Evolutionary conservation across 306 rosid species (phyloP).

Genomic region (Malus fusca): DNA sequence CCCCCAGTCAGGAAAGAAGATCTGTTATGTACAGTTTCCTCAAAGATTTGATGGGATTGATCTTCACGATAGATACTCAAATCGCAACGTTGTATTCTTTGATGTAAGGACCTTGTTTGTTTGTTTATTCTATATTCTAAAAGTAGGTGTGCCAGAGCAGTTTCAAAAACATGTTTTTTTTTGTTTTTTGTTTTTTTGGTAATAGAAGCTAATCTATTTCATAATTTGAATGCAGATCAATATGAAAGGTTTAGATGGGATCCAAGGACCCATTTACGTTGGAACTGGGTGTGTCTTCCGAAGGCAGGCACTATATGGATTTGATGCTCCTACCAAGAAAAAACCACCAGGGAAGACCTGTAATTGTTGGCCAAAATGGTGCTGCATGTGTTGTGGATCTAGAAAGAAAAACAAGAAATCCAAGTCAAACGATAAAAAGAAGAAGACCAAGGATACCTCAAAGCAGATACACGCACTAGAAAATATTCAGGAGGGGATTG

Average conservation of each 20-base stretch:
- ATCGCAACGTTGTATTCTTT: constrained; percentile 86
- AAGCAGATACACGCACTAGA: constrained; percentile 64
- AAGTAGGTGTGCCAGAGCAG: background rate
- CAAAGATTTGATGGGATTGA: constrained; percentile 95
- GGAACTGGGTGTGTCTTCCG: constrained; percentile 95
- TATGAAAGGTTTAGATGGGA: constrained; percentile 94
- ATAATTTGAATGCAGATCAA: constrained; percentile 44
- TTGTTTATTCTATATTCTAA: background rate
- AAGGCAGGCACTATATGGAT: constrained; percentile 93
- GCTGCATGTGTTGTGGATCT: constrained; percentile 62
- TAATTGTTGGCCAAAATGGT: constrained; percentile 88
- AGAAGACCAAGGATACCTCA: constrained; percentile 48
- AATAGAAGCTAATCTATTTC: constrained; percentile 16
- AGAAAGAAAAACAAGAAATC: constrained; percentile 57
- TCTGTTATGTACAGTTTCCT: constrained; percentile 89
- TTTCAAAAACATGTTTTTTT: background rate
- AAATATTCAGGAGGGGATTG: constrained; percentile 65
- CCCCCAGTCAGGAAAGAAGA: constrained; percentile 74
- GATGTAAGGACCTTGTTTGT: constrained; percentile 47
- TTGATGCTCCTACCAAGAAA: constrained; percentile 78
- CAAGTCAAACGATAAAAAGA: constrained; percentile 45
- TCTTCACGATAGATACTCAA: constrained; percentile 85
- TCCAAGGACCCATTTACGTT: constrained; percentile 92
- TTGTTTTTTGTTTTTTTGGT: background rate
- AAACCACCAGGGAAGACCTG: constrained; percentile 68